These are phyloP conservation scores for Zygotorulaspora sp. DNA, from an alignment of 805 yeast species.

Conservation along the genomic window DNA sequence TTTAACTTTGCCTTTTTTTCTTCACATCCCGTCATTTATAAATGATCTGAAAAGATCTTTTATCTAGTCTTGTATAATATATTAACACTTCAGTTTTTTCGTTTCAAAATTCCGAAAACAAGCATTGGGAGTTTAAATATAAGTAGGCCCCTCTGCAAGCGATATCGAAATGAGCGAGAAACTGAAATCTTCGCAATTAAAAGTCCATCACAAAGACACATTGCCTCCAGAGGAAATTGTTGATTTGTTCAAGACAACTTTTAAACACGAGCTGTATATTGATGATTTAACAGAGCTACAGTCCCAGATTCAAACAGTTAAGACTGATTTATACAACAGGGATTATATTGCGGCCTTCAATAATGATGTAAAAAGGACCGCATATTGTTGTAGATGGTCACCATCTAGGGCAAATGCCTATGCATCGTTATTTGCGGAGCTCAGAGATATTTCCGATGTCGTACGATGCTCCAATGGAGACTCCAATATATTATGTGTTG, in stretches of 20 bases:
- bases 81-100: background rate
- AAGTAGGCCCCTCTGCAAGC: too few relatives aligned
- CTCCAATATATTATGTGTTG: slow-evolving; percentile 54
- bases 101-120: too few relatives aligned
- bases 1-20: slow-evolving; percentile 7
- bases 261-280: slow-evolving; percentile 27
- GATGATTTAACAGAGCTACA: slow-evolving; percentile 17
- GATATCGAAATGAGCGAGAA: slow-evolving; percentile 5
- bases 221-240: slow-evolving; percentile 32
- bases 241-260: slow-evolving; percentile 30
- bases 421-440: slow-evolving; percentile 55
- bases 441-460: slow-evolving; percentile 33
- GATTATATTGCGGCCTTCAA: slow-evolving; percentile 69
- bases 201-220: slow-evolving; percentile 22
- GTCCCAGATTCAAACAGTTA: slow-evolving; percentile 58
- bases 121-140: too few relatives aligned
- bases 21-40: background rate
- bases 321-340: slow-evolving; percentile 62
- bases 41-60: too few relatives aligned
- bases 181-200: slow-evolving; percentile 16
- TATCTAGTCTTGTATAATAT: too few relatives aligned
- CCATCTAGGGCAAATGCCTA: slow-evolving; percentile 78
- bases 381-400: slow-evolving; percentile 82
- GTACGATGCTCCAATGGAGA: slow-evolving; percentile 17
- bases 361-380: slow-evolving; percentile 56